phyloP scores from a whole-genome alignment of 768 basidiomycete genomes.

The Omphalotus guepiniiformis region DNA sequence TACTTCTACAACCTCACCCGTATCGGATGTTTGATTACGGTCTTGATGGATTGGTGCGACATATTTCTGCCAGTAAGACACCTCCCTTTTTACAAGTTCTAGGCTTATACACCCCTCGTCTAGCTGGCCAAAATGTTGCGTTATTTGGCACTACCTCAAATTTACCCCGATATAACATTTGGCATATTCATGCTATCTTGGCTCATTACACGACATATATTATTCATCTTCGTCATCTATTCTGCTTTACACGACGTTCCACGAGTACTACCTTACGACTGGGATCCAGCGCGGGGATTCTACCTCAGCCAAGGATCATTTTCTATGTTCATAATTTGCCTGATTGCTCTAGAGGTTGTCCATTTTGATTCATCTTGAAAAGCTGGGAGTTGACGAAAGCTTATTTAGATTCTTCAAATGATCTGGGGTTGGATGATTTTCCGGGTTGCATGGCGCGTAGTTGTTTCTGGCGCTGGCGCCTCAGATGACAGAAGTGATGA shows the following conservation, averaged over 20 bases:
- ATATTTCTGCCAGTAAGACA: slow-evolving; percentile 82
- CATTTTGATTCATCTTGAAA: not conserved
- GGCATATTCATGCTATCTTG: slow-evolving; percentile 83
- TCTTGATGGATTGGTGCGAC: slow-evolving; percentile 93
- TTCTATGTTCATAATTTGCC: slow-evolving; percentile 46
- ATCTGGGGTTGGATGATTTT: slow-evolving; percentile 89
- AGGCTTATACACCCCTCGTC: slow-evolving; percentile 1
- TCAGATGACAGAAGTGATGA: slow-evolving; percentile 87
- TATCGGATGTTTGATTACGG: slow-evolving; percentile 84
- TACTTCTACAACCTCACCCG: slow-evolving; percentile 85
- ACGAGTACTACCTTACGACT: slow-evolving; percentile 44
- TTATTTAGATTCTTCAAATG: slow-evolving; percentile 57
- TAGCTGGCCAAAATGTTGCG: slow-evolving; percentile 93
- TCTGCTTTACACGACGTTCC: slow-evolving; percentile 53
- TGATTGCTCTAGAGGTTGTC: slow-evolving; percentile 58
- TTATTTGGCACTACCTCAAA: slow-evolving; percentile 64
- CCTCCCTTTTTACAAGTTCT: not conserved
- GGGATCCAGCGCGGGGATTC: slow-evolving; percentile 54
- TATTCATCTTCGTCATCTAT: slow-evolving; percentile 70
- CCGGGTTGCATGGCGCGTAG: slow-evolving; percentile 75
- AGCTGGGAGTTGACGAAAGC: not conserved
- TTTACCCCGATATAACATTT: slow-evolving; percentile 72
- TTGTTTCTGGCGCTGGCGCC: slow-evolving; percentile 67
- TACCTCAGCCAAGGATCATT: slow-evolving; percentile 48
- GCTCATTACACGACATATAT: slow-evolving; percentile 84